A percentile compares a stretch with the other conserved stretches of the same genome.
Conservation (phyloP, 345 rosid species). For the Jatropha curcas region DNA sequence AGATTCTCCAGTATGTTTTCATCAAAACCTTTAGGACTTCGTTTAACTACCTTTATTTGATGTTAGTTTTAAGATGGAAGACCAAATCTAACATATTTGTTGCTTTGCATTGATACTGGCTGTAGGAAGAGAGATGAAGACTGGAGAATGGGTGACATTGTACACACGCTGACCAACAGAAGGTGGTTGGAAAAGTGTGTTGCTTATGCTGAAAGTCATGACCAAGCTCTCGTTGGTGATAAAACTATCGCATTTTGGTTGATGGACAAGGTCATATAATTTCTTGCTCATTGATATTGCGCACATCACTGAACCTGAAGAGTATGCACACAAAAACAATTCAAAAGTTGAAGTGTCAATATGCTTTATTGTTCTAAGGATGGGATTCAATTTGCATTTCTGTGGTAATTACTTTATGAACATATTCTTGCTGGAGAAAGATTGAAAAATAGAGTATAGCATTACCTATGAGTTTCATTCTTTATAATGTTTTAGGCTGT, state of each 20-base stretch:
- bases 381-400: background rate
- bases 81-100: conserved; percentile 7
- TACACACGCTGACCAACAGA: conserved; percentile 74
- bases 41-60: conserved; percentile 2
- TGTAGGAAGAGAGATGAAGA: conserved; percentile 84
- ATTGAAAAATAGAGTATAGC: too few species aligned
- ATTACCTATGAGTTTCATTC: background rate
- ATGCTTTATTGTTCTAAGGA: background rate
- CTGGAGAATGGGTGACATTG: conserved; percentile 79
- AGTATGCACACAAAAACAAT: background rate
- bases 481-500: background rate
- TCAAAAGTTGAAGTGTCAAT: background rate
- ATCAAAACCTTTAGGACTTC: background rate
- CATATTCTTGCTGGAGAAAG: background rate
- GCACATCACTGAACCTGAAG: background rate
- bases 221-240: conserved; percentile 99
- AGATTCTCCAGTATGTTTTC: conserved; percentile 71
- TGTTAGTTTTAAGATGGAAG: conserved; percentile 10
- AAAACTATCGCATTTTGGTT: conserved; percentile 97
- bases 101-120: conserved; percentile 18
- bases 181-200: conserved; percentile 91
- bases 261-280: conserved; percentile 80
- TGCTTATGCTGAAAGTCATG: conserved; percentile 93
- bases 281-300: conserved; percentile 5
- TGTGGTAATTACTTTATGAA: background rate